Evolutionary conservation across 2,329 filamentous ascomycete species (phyloP).

Genomic region (Iodosphaeria phyllophila): DNA sequence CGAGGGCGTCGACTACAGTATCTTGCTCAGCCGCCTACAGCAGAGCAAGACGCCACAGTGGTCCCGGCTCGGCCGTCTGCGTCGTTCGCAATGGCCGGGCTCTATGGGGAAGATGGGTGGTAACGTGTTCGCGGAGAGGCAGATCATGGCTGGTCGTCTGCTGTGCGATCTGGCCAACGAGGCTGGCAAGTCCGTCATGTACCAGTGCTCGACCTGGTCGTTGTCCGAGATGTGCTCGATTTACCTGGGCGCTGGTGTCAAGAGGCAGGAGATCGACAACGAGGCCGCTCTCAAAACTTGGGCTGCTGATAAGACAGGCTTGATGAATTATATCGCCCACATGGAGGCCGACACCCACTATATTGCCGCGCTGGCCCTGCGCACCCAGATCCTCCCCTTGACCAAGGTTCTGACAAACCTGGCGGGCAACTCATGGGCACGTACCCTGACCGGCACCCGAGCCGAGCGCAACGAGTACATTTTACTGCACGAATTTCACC

Average conservation of each 20-base stretch:
- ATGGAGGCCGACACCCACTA: slow-evolving; percentile 94
- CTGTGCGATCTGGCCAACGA: slow-evolving; percentile 93
- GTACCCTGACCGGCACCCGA: slow-evolving; percentile 85
- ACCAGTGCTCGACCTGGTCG: slow-evolving; percentile 94
- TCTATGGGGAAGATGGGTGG: slow-evolving; percentile 72
- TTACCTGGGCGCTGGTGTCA: slow-evolving; percentile 58
- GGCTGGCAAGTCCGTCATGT: slow-evolving; percentile 91
- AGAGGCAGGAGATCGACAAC: slow-evolving; percentile 68
- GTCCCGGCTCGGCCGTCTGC: slow-evolving; percentile 80
- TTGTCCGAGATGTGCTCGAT: slow-evolving; percentile 94
- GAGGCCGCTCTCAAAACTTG: slow-evolving; percentile 74
- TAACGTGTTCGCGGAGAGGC: slow-evolving; percentile 83
- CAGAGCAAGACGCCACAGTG: slow-evolving; percentile 87
- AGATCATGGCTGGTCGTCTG: slow-evolving; percentile 72
- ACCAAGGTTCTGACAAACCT: slow-evolving; percentile 93
- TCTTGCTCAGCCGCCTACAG: slow-evolving; percentile 69
- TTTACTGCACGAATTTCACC: slow-evolving; percentile 88
- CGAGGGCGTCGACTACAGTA: slow-evolving; percentile 93
- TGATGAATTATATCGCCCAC: slow-evolving; percentile 87
- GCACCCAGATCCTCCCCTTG: slow-evolving; percentile 78
- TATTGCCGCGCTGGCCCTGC: slow-evolving; percentile 75
- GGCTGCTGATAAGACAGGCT: slow-evolving; percentile 64
- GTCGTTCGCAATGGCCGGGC: slow-evolving; percentile 69
- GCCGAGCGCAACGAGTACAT: slow-evolving; percentile 99
- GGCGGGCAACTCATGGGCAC: slow-evolving; percentile 94